phyloP scores from a whole-genome alignment of 345 rosid genomes.

The Lepidium aucheri region DNA sequence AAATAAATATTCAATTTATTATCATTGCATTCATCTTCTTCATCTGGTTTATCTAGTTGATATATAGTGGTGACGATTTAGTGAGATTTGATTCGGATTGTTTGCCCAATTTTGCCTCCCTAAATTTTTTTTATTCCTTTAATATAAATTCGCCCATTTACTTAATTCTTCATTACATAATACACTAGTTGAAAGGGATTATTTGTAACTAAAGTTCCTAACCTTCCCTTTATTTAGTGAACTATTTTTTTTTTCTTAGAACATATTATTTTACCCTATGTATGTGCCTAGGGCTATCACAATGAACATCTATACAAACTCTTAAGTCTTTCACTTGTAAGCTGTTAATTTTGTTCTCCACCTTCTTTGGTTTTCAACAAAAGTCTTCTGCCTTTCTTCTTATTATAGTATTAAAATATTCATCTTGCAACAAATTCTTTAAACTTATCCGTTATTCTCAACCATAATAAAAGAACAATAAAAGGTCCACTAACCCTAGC shows the following conservation, averaged over 20 bases:
- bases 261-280: background rate
- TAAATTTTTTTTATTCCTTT: too few relatives aligned
- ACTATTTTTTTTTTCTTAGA: background rate
- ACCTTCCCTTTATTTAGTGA: background rate
- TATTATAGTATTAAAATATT: background rate
- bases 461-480: background rate
- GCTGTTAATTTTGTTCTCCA: constrained; percentile 9
- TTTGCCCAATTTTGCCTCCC: too few relatives aligned
- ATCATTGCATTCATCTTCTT: too few relatives aligned
- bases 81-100: background rate
- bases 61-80: too few relatives aligned
- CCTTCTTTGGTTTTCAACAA: constrained; percentile 14
- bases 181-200: background rate
- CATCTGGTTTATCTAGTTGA: too few relatives aligned
- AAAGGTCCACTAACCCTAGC: background rate
- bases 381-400: background rate
- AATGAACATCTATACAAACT: background rate
- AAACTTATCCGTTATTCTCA: background rate
- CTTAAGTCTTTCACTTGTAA: background rate
- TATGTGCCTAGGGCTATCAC: background rate
- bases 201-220: background rate
- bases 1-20: too few relatives aligned
- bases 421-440: background rate
- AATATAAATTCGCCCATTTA: background rate
- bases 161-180: background rate